These are phyloP conservation scores for Boletus fagicola DNA, from an alignment of 768 basidiomycete species.

Conservation along the genomic window DNA sequence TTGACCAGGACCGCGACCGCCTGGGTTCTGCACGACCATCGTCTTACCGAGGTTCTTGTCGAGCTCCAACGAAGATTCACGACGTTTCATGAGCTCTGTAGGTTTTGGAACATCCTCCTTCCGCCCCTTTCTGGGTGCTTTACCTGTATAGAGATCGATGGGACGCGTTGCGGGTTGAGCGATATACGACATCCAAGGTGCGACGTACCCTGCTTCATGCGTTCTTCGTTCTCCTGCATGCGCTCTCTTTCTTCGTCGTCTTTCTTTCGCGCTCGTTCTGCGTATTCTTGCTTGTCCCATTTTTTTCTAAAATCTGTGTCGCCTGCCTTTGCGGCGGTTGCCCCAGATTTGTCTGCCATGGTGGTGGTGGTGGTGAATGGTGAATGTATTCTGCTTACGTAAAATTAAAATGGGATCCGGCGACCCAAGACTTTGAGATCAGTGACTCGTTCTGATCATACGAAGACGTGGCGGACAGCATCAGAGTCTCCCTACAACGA, in stretches of 20 bases:
- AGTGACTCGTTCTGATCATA: no score
- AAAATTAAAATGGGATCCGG: no score
- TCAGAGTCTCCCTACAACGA: no score
- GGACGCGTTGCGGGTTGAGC: not conserved
- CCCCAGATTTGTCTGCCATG: slow-evolving; percentile 35
- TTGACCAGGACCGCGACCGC: slow-evolving; percentile 81
- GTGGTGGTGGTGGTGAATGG: slow-evolving; percentile 9
- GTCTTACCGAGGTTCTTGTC: slow-evolving; percentile 96
- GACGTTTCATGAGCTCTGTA: slow-evolving; percentile 88
- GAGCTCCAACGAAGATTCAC: slow-evolving; percentile 80
- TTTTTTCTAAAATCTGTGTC: slow-evolving; percentile 83
- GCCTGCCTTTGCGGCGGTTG: slow-evolving; percentile 38
- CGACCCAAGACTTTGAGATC: no score
- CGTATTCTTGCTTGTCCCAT: slow-evolving; percentile 95
- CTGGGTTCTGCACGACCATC: slow-evolving; percentile 85
- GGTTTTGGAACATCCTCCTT: slow-evolving; percentile 85
- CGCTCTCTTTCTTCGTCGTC: slow-evolving; percentile 78
- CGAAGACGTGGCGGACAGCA: no score
- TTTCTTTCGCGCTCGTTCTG: slow-evolving; percentile 77
- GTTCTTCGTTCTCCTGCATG: slow-evolving; percentile 84
- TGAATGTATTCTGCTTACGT: not conserved
- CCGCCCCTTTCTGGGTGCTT: slow-evolving; percentile 67
- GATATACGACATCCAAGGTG: not conserved
- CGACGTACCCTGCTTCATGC: slow-evolving; percentile 72
- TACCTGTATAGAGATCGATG: slow-evolving; percentile 50